Conservation (phyloP, 257 asterid species). For the Salvia rosmarinus region DNA sequence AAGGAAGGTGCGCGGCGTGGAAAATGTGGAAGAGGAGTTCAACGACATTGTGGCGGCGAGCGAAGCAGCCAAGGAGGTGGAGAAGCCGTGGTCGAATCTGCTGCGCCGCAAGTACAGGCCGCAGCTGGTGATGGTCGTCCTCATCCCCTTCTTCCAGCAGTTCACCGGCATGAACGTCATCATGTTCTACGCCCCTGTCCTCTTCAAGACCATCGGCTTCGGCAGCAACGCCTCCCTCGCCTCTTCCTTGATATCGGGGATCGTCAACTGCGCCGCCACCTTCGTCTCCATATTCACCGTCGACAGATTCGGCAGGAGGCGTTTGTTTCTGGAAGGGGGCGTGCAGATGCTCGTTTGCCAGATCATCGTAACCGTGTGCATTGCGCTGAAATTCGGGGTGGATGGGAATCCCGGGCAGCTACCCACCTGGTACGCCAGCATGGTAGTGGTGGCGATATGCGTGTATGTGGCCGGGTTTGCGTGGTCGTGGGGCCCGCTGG, state of each 20-base stretch:
- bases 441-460: conserved; percentile 33
- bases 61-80: conserved; percentile 44
- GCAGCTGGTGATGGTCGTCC: conserved; percentile 41
- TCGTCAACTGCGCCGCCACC: conserved; percentile 48
- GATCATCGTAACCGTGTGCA: conserved; percentile 8
- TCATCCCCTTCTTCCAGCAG: conserved; percentile 65
- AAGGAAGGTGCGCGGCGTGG: conserved; percentile 49
- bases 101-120: conserved; percentile 52
- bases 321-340: conserved; percentile 35
- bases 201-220: conserved; percentile 61
- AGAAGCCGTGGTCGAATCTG: conserved; percentile 48
- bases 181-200: conserved; percentile 65
- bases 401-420: conserved; percentile 22
- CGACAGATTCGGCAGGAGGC: conserved; percentile 48
- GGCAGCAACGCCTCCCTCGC: conserved; percentile 45
- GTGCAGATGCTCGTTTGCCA: conserved; percentile 39
- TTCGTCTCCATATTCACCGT: conserved; percentile 49
- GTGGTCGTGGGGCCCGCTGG: conserved; percentile 48
- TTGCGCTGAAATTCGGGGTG: conserved; percentile 32
- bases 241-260: conserved; percentile 55
- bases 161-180: conserved; percentile 69
- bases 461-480: conserved; percentile 37
- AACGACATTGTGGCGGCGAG: conserved; percentile 57
- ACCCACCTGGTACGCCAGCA: not conserved
- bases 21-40: conserved; percentile 55